Evolutionary conservation across 441 rosid species (phyloP).

Genomic region (Codiaeum variegatum): DNA sequence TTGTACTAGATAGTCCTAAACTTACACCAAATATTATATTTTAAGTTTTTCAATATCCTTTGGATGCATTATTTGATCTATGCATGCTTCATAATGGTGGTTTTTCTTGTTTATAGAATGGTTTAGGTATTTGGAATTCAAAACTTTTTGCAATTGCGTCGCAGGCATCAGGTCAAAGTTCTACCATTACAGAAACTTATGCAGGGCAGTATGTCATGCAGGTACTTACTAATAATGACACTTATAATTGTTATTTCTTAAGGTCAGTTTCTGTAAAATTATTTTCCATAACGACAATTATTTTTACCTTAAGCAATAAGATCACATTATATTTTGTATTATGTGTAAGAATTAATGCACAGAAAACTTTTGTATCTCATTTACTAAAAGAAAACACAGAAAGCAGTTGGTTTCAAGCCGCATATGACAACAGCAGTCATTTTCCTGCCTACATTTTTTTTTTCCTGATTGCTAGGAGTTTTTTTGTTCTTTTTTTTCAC

Average conservation of each 20-base stretch:
- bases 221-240: conserved; percentile 37
- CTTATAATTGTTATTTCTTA: neutral
- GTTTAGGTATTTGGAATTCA: conserved; percentile 82
- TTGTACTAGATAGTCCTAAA: conserved; percentile 12
- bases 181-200: conserved; percentile 94
- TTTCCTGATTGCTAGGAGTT: neutral
- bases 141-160: conserved; percentile 78
- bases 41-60: neutral
- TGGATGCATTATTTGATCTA: neutral
- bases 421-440: neutral
- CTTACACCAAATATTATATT: neutral
- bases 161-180: conserved; percentile 94
- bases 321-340: neutral
- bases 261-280: neutral
- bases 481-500: neutral
- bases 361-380: neutral
- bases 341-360: neutral
- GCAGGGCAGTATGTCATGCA: conserved; percentile 98
- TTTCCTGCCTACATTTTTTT: neutral
- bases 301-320: neutral
- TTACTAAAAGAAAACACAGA: neutral
- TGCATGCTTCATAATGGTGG: neutral
- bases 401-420: neutral
- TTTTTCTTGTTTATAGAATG: conserved; percentile 53
- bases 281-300: neutral